Evolutionary conservation across 768 basidiomycete species (phyloP), one percentile per base, ranked within the genome.

Genomic region (Phanerodontia chrysosporium): DNA sequence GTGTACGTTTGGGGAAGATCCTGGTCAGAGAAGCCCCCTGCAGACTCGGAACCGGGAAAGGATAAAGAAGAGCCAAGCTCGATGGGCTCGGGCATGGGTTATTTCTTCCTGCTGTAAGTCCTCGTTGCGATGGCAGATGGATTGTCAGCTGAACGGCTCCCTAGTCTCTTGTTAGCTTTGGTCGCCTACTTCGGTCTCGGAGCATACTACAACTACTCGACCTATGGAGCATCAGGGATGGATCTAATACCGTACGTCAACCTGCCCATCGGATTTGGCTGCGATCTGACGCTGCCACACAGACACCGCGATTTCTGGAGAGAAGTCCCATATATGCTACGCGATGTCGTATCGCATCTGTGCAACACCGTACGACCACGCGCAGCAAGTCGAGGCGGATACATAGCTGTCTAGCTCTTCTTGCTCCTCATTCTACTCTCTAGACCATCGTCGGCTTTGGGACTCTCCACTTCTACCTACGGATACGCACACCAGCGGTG

Each of bases 221-320:
- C 84, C 21, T 95, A 95, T 68, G 92, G 92, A 21, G 89, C 92
- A 9, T 80, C 84, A 25, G 93, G 93, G 14, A 75, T 78, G 70
- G 92, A 95, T 72, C 78, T 94, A 55, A 85, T 94, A 70, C 92
- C 91, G 90, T 92, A 70, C 70, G 90, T 81, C 24, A 32, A 53
- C n/a, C 30, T 49, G 12, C 59, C 22, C 16, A 49, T 55, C 55
- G 45, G 13, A 65, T 51, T 64, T 45, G 27, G 29, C 56, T 25
- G 29, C 53, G 25, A 45, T 21, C 29, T n/a, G 14, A 27, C 16
- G 53, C 56, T 55, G 44, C 45, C 44, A 16, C 28, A 14, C 62
- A 93, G 90, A 59, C 91, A 94, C 72, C 89, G 91, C 51, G 90
- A 92, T 68, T 94, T 94, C 72, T 93, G 91, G 91, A 77, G 84